phyloP scores from a whole-genome alignment of 208 protist species.

The Trypanosoma theileri region DNA sequence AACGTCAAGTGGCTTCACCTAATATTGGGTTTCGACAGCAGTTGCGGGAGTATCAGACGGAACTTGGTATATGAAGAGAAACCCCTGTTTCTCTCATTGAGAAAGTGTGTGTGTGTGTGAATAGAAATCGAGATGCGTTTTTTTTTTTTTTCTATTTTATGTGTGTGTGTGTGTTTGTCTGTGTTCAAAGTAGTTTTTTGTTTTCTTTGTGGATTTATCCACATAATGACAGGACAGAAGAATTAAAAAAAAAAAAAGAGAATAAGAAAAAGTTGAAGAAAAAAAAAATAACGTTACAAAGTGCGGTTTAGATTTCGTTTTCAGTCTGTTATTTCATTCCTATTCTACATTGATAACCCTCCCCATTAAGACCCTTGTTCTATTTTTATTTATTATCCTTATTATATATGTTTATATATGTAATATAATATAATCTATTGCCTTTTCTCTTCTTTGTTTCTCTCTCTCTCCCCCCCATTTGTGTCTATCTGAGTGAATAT shows the following conservation, averaged over 20 bases:
- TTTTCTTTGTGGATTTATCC: too few relatives aligned
- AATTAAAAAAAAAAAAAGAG: conserved; percentile 8
- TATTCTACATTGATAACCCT: background rate
- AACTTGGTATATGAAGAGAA: conserved; percentile 20
- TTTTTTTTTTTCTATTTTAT: conserved; percentile 14
- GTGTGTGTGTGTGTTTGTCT: background rate
- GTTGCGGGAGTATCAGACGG: conserved; percentile 43
- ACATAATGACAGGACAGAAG: conserved; percentile 8
- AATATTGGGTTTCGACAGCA: conserved; percentile 70
- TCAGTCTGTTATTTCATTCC: too few relatives aligned
- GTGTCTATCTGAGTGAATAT: conserved; percentile 3
- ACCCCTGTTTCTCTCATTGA: background rate
- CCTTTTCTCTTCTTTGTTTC: too few relatives aligned
- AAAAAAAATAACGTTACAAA: background rate
- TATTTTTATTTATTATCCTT: too few relatives aligned
- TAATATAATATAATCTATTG: too few relatives aligned
- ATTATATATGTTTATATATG: too few relatives aligned
- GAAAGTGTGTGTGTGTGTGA: background rate
- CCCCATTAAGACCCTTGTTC: too few relatives aligned
- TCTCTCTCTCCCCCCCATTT: too few relatives aligned
- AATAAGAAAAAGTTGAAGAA: background rate
- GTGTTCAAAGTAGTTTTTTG: too few relatives aligned
- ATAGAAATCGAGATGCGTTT: background rate
- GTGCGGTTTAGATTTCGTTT: too few relatives aligned
- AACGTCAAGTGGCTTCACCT: conserved; percentile 52